phyloP scores from a whole-genome alignment of 345 rosid species.

The Arabis alpina region DNA sequence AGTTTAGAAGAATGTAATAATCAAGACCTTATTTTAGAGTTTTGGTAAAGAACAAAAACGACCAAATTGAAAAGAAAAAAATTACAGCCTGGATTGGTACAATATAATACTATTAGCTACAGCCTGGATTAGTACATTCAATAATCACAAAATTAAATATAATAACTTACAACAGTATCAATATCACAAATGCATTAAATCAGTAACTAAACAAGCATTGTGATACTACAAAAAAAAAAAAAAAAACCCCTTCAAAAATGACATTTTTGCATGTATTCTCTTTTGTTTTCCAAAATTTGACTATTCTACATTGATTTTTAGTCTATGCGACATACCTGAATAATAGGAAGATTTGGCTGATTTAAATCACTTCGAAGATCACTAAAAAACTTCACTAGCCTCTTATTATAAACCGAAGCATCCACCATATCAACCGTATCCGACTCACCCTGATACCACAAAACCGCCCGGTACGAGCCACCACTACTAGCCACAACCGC shows the following conservation, averaged over 20 bases:
- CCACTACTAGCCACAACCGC: constrained; percentile 38
- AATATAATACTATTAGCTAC: constrained; percentile 4
- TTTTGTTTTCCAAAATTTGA: no score
- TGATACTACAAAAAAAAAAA: no score
- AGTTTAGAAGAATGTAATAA: constrained; percentile 1
- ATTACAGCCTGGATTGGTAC: constrained; percentile 24
- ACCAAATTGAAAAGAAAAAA: background rate
- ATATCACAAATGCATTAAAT: background rate
- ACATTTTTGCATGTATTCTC: no score
- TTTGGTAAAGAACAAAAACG: background rate
- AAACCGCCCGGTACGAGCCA: constrained; percentile 57
- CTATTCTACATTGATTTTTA: no score
- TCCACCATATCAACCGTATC: constrained; percentile 56
- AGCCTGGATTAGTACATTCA: constrained; percentile 35
- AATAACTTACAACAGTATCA: no score
- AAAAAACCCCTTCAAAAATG: no score
- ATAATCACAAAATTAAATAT: background rate
- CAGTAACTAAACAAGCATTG: background rate
- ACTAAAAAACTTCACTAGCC: constrained; percentile 53
- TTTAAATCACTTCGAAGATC: constrained; percentile 70
- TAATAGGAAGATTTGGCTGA: constrained; percentile 67
- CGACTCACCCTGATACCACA: constrained; percentile 94
- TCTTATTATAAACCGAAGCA: constrained; percentile 56
- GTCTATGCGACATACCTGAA: constrained; percentile 53
- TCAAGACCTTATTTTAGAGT: background rate